A percentile compares a stretch with the other conserved stretches of the same genome.
Evolutionary conservation across 1,284 basidiomycete species (phyloP).

Genomic region (Rhodotorula sp.): DNA sequence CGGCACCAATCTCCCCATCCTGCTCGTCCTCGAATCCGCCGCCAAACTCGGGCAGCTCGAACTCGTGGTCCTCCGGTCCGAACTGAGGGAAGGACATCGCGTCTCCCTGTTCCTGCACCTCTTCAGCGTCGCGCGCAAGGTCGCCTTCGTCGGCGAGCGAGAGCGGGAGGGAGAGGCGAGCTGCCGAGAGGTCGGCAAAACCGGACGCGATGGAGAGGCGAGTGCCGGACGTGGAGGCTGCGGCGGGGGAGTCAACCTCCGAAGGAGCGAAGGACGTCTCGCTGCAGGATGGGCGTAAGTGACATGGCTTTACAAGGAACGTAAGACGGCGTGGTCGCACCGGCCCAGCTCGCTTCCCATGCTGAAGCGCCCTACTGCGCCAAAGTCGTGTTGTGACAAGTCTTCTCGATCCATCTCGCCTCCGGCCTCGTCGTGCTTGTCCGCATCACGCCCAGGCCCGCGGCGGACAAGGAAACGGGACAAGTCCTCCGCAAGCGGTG

Average conservation of each 20-base stretch:
- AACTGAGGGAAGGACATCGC: no score
- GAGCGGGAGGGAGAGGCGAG: not conserved
- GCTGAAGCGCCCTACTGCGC: not conserved
- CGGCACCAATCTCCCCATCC: not conserved
- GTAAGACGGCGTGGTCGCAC: not conserved
- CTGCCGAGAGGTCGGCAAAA: slow-evolving; percentile 1
- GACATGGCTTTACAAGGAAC: not conserved
- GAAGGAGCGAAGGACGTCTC: not conserved
- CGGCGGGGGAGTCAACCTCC: not conserved
- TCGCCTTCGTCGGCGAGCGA: not conserved
- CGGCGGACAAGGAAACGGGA: not conserved
- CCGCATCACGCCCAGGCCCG: not conserved
- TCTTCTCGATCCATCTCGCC: not conserved
- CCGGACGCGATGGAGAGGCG: slow-evolving; percentile 2
- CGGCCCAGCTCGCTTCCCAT: slow-evolving; percentile 7
- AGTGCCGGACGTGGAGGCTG: not conserved
- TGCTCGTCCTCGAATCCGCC: not conserved
- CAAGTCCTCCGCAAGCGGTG: not conserved
- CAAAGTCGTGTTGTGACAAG: not conserved
- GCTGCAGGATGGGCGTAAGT: not conserved
- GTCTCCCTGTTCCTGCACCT: no score
- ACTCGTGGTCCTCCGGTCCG: not conserved
- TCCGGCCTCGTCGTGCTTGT: not conserved
- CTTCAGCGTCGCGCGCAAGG: not conserved
- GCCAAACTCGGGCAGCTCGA: slow-evolving; percentile 4